Conservation (phyloP, 1,139 yeast genomes). For the Yueomyces sp. region DNA sequence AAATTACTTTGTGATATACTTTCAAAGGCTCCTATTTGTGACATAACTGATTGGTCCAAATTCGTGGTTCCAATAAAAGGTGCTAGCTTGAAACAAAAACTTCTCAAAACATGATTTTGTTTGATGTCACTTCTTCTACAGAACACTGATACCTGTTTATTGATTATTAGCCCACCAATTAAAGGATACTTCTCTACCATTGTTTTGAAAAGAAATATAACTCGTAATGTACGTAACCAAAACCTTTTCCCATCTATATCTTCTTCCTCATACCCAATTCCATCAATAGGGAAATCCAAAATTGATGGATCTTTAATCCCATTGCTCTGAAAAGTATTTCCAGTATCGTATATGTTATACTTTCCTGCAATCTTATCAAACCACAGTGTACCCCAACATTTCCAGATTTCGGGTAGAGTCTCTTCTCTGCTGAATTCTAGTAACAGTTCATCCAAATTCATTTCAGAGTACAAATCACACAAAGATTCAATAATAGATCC, state of each 20-base stretch:
- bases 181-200: constrained; percentile 13
- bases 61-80: neutral
- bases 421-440: constrained; percentile 42
- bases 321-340: constrained; percentile 35
- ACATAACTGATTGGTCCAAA: neutral
- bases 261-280: constrained; percentile 34
- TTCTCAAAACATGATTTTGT: constrained; percentile 8
- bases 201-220: constrained; percentile 19
- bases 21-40: neutral
- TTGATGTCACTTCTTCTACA: constrained; percentile 4
- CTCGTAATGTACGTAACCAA: constrained; percentile 22
- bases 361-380: constrained; percentile 36
- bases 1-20: neutral
- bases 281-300: constrained; percentile 52
- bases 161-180: constrained; percentile 14
- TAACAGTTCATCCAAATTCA: constrained; percentile 24
- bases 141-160: constrained; percentile 7
- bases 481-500: constrained; percentile 11
- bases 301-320: constrained; percentile 49
- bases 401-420: constrained; percentile 64
- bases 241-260: constrained; percentile 26
- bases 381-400: constrained; percentile 78
- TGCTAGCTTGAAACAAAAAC: constrained; percentile 14
- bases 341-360: constrained; percentile 32
- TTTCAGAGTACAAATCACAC: constrained; percentile 10